These are phyloP conservation scores for Geranium incanum DNA, from an alignment of 441 rosid genomes.

Conservation along the genomic window DNA sequence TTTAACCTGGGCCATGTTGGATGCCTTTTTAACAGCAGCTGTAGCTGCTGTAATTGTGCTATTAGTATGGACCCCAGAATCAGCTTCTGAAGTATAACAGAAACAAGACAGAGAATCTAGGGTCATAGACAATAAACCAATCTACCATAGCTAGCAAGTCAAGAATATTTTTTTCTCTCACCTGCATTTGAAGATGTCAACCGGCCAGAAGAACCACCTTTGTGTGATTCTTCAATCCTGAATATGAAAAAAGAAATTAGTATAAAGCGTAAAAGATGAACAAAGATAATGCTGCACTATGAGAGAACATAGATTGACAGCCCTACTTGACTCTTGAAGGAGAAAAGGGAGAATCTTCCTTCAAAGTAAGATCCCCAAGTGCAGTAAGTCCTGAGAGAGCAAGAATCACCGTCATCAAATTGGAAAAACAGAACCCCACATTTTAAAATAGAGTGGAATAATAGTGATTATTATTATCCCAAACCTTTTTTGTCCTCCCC, in stretches of 20 bases:
- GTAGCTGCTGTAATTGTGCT: conserved; percentile 23
- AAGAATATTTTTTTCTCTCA: conserved; percentile 17
- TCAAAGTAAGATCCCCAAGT: conserved; percentile 36
- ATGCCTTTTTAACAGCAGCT: conserved; percentile 35
- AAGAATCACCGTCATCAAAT: not conserved
- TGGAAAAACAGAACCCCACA: conserved; percentile 1
- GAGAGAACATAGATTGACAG: not conserved
- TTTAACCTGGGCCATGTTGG: conserved; percentile 35
- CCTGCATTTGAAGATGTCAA: conserved; percentile 36
- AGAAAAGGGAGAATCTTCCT: conserved; percentile 46
- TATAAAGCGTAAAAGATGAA: conserved; percentile 18
- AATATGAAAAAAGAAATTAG: conserved; percentile 22
- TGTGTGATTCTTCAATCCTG: conserved; percentile 72
- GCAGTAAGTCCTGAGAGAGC: conserved; percentile 36
- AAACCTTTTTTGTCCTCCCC: conserved; percentile 52
- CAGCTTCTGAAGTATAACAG: conserved; percentile 29
- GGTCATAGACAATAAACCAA: conserved; percentile 3
- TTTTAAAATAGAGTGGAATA: not conserved
- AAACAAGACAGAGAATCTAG: conserved; percentile 19
- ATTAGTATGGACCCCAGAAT: conserved; percentile 29
- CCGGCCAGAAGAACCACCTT: conserved; percentile 47
- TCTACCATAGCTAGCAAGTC: conserved; percentile 8
- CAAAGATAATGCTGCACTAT: not conserved
- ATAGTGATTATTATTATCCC: conserved; percentile 11
- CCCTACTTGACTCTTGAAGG: conserved; percentile 60